These are phyloP conservation scores for Agarophyton chilense DNA, from an alignment of 23 red algal species.

Conservation along the genomic window DNA sequence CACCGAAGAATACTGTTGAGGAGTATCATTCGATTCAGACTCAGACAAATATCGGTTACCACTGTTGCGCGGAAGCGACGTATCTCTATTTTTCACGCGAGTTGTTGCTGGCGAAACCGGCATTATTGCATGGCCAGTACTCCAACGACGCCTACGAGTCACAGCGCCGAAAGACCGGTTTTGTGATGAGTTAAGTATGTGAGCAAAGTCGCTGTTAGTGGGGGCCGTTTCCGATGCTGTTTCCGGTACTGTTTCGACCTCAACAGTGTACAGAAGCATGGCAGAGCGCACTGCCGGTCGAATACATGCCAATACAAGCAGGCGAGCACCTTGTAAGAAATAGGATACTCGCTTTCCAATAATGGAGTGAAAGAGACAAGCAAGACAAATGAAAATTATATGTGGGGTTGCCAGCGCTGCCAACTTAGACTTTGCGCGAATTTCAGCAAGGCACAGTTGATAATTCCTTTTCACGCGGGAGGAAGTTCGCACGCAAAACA, in stretches of 20 bases:
- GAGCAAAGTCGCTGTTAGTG: neutral
- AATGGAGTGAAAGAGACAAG: neutral
- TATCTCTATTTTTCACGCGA: neutral
- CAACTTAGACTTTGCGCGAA: slow-evolving; percentile 31
- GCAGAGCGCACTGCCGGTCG: slow-evolving; percentile 31
- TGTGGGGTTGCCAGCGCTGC: slow-evolving; percentile 41
- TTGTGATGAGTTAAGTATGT: neutral
- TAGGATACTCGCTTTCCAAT: slow-evolving; percentile 7
- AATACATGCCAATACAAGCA: slow-evolving; percentile 30
- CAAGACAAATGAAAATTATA: slow-evolving; percentile 26
- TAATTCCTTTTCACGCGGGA: neutral
- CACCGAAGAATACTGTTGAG: neutral
- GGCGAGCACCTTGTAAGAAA: slow-evolving; percentile 5
- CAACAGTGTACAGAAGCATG: slow-evolving; percentile 38
- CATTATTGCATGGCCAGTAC: neutral
- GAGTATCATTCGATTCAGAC: neutral
- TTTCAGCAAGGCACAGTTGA: neutral
- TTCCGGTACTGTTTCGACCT: neutral
- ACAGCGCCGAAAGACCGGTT: neutral
- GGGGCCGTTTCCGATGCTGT: no score
- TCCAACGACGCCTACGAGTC: neutral
- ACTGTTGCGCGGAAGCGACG: neutral
- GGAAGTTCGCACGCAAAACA: neutral
- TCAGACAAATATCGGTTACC: neutral
- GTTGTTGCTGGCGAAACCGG: neutral